These are phyloP conservation scores for Bipolaris victoriae DNA, from an alignment of 2,329 filamentous ascomycete species.

Conservation along the genomic window DNA sequence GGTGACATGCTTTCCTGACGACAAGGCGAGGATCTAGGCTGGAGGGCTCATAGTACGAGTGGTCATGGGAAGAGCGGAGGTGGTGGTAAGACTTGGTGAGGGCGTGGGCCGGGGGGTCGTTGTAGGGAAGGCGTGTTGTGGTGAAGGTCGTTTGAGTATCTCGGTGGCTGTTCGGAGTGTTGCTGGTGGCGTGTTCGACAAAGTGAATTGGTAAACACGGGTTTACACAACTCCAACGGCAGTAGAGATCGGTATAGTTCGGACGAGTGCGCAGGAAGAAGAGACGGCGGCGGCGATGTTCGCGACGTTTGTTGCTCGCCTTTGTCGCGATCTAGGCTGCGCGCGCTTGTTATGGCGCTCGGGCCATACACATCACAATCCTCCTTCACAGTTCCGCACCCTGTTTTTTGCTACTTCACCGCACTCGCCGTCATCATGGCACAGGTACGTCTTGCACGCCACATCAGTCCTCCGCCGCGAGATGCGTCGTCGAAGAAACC, in stretches of 20 bases:
- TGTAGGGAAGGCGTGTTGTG: conserved; percentile 12
- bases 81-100: conserved; percentile 2
- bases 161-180: conserved; percentile 13
- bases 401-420: neutral
- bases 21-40: conserved; percentile 16
- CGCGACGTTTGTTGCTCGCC: conserved; percentile 9
- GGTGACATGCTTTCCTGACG: conserved; percentile 58
- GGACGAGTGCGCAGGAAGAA: conserved; percentile 1
- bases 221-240: conserved; percentile 20
- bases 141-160: conserved; percentile 29
- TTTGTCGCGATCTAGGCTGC: conserved; percentile 9
- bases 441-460: conserved; percentile 3
- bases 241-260: conserved; percentile 13
- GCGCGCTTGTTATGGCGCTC: conserved; percentile 9
- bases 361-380: conserved; percentile 4
- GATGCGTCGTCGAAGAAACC: neutral
- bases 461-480: neutral
- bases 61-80: neutral
- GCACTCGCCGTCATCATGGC: conserved; percentile 12
- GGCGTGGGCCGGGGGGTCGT: conserved; percentile 5
- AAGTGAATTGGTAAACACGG: conserved; percentile 46
- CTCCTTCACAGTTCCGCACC: neutral
- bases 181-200: conserved; percentile 36
- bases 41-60: conserved; percentile 12
- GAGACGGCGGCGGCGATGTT: conserved; percentile 1